Conservation (phyloP, 495 filamentous ascomycete genomes). For the Lindgomyces ingoldianus region DNA sequence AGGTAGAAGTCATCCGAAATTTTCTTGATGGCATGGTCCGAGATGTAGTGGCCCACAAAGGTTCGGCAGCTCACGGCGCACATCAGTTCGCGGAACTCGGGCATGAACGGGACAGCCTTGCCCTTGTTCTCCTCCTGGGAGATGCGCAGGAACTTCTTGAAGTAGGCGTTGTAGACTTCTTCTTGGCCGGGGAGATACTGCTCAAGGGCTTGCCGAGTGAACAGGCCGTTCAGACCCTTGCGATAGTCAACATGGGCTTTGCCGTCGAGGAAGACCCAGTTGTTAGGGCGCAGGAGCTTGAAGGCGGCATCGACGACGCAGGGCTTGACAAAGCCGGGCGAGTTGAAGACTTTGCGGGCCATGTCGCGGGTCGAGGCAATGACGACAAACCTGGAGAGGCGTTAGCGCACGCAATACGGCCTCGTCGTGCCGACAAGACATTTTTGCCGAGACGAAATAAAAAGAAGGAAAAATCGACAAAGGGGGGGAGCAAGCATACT, state of each 20-base stretch:
- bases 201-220: conserved; percentile 86
- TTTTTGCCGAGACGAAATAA: too few relatives aligned
- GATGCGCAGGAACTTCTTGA: conserved; percentile 71
- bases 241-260: conserved; percentile 94
- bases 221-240: conserved; percentile 92
- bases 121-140: conserved; percentile 66
- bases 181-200: conserved; percentile 90
- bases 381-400: conserved; percentile 77
- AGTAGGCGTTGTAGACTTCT: conserved; percentile 86
- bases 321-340: conserved; percentile 87
- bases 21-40: conserved; percentile 85
- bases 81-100: conserved; percentile 91
- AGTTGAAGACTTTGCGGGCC: conserved; percentile 97
- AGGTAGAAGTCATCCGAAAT: conserved; percentile 96
- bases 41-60: conserved; percentile 94
- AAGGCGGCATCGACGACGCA: conserved; percentile 95
- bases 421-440: too few relatives aligned
- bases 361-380: conserved; percentile 95
- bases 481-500: conserved; percentile 67
- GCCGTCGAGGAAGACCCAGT: conserved; percentile 98
- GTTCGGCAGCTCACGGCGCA: conserved; percentile 92
- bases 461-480: too few relatives aligned
- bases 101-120: conserved; percentile 84
- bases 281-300: conserved; percentile 87
- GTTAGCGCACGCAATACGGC: conserved; percentile 6